Base-by-base conservation (phyloP, 352 stramenopile species). In the Pythium vanterpoolii region DNA sequence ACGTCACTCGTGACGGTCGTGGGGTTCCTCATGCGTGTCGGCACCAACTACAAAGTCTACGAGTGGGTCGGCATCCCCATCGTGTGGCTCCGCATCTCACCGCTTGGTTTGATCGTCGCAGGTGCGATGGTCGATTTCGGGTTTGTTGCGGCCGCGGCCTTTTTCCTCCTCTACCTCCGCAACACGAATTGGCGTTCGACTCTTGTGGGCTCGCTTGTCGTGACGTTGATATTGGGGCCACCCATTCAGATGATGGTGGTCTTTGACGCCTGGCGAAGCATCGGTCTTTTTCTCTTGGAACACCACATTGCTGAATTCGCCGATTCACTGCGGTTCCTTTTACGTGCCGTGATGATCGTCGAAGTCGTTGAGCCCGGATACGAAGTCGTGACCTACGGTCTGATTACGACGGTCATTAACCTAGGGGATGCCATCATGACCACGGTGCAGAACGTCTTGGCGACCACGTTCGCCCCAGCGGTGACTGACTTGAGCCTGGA, bases 171-270 rank as follows among this genome's bases (percentile, higher is more conserved):
- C 13, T 62, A 46, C 6, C 21, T 66, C 30, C 56, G 66, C 59
- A 62, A 62, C 36, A 49, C 56, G 18, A 71, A 62, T 33, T 71
- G 63, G 63, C 57, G 51, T 36, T 42, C 55, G 10, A 49, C 55
- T 14, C 26, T 61, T n/a, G 34, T 57, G 1, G 13, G 2, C 14
- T 26, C 11, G 11, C 3, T 56, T 33, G 18, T 60, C 11, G 21
- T 27, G 3, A 46, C 39, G 31, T 23, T 49, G 16, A 13, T 64
- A 3, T 24, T 69, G 13, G 48, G 42, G 26, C 27, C 39, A 4
- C 56, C 58, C 18, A 31, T 62, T 4, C 43, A 66, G 4, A 56
- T 62, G 6, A 42, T 70, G 13, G 66, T 56, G 21, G 45, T 63
- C 27, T 69, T 60, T 28, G 39, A 69, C 34, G 56, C 43, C 23